Evolutionary conservation across 2,329 filamentous ascomycete genomes (phyloP).

Genomic region (Dissoconium aciculare): DNA sequence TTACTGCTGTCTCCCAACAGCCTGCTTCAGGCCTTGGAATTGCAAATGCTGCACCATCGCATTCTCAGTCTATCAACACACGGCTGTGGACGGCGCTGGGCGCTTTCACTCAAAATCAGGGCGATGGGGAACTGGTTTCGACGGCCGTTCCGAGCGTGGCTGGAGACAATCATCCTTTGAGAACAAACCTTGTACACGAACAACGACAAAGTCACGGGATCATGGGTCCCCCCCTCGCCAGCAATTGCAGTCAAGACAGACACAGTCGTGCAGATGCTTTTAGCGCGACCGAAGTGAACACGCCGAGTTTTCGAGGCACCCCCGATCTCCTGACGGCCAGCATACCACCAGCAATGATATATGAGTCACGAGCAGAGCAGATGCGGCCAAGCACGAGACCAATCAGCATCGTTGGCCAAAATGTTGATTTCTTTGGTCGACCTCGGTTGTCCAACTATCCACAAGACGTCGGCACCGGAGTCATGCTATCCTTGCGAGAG

Average conservation of each 20-base stretch:
- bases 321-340: constrained; percentile 20
- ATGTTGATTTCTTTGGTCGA: no score
- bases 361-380: no score
- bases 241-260: constrained; percentile 11
- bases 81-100: constrained; percentile 24
- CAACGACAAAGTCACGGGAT: constrained; percentile 5
- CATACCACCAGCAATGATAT: no score
- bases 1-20: no score
- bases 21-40: constrained; percentile 22
- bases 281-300: constrained; percentile 35
- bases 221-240: constrained; percentile 20
- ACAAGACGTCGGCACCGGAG: constrained; percentile 3
- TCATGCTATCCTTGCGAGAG: constrained; percentile 27
- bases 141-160: constrained; percentile 20
- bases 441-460: no score
- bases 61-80: constrained; percentile 18
- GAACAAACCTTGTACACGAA: constrained; percentile 7
- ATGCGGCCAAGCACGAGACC: no score
- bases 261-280: constrained; percentile 24
- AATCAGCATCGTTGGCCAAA: no score
- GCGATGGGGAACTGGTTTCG: no score
- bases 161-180: constrained; percentile 12
- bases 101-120: constrained; percentile 22
- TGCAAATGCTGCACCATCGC: constrained; percentile 7
- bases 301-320: constrained; percentile 30